Conservation (phyloP, 2,329 filamentous ascomycete species). For the Colletotrichum agaves region DNA sequence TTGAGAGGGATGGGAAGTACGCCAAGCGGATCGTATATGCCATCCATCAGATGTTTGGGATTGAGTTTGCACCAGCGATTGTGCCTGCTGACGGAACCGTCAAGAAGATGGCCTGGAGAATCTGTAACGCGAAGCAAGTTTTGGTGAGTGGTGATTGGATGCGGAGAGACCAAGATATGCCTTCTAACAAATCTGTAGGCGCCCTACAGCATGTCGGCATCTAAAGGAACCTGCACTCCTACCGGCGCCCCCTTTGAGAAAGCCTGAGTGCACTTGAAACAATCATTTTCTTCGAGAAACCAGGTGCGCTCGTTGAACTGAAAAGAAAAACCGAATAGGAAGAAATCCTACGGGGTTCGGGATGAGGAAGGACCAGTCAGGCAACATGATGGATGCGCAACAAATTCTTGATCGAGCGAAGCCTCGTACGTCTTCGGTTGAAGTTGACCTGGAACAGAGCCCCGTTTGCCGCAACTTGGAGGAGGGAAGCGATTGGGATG, state of each 20-base stretch:
- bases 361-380: neutral
- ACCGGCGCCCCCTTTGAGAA: slow-evolving; percentile 26
- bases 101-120: slow-evolving; percentile 89
- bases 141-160: slow-evolving; percentile 69
- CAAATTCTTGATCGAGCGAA: neutral
- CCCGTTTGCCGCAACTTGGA: neutral
- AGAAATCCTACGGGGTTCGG: neutral
- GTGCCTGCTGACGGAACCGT: slow-evolving; percentile 93
- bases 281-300: neutral
- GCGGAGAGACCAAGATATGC: no score
- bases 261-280: neutral
- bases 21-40: slow-evolving; percentile 92
- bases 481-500: neutral
- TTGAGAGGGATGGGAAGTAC: slow-evolving; percentile 90
- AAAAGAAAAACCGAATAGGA: neutral
- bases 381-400: slow-evolving; percentile 1
- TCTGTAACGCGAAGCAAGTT: slow-evolving; percentile 95
- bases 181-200: slow-evolving; percentile 57
- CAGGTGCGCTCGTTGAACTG: slow-evolving; percentile 11
- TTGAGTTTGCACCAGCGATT: slow-evolving; percentile 93
- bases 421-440: slow-evolving; percentile 2
- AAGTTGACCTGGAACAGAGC: slow-evolving; percentile 26
- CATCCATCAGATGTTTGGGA: slow-evolving; percentile 95
- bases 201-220: slow-evolving; percentile 77
- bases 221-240: slow-evolving; percentile 70